Evolutionary conservation across 176 grass and related monocot species (phyloP).

Genomic region (Hsuehochloa calcarea): DNA sequence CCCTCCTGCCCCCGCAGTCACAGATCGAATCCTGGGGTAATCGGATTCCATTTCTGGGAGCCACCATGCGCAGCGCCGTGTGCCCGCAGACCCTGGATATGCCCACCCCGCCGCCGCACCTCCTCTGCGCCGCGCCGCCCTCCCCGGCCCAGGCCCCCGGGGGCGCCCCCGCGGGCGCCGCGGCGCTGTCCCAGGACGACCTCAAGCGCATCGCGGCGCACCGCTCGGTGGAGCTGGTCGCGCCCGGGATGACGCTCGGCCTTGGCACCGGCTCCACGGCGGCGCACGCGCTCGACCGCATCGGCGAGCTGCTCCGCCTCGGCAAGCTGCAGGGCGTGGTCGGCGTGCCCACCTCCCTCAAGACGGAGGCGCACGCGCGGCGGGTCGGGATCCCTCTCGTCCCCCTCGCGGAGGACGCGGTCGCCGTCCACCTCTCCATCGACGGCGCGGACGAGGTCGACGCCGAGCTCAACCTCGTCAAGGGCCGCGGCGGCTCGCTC

Average conservation of each 20-base stretch:
- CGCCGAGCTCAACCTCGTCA: constrained; percentile 68
- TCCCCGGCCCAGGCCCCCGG: background rate
- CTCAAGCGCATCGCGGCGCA: background rate
- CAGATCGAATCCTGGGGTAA: too few species aligned
- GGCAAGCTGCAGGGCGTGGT: background rate
- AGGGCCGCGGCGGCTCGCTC: constrained; percentile 66
- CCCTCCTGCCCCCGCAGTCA: too few species aligned
- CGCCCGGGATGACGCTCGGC: constrained; percentile 27
- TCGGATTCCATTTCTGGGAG: too few species aligned
- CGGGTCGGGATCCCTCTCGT: constrained; percentile 54
- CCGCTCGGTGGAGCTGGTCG: background rate
- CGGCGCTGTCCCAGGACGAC: background rate
- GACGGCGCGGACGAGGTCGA: constrained; percentile 82
- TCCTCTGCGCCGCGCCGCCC: background rate
- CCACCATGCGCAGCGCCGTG: background rate
- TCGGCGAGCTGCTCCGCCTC: background rate
- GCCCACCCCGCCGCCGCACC: background rate
- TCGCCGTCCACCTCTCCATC: constrained; percentile 54
- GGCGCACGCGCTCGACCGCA: constrained; percentile 36
- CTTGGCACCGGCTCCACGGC: constrained; percentile 39
- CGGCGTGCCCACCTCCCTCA: constrained; percentile 26
- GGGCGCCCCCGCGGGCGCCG: too few species aligned
- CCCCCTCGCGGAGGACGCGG: constrained; percentile 22
- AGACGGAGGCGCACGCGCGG: constrained; percentile 47
- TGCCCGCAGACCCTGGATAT: background rate